Evolutionary conservation across 306 rosid genomes (phyloP).

Genomic region (Quillaja saponaria): DNA sequence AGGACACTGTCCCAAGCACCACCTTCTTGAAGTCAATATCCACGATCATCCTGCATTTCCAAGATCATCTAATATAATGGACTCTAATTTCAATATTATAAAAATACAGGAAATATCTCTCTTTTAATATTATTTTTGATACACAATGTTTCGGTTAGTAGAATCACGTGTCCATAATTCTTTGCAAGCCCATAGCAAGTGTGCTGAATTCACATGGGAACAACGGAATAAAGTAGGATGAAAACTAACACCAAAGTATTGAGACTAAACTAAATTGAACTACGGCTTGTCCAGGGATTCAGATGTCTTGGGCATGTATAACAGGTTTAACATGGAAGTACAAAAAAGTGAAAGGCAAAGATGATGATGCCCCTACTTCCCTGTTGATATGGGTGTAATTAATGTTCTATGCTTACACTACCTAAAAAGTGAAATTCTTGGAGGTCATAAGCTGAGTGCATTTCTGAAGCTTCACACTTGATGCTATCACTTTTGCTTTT

Average conservation of each 20-base stretch:
- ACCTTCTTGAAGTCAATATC: not conserved
- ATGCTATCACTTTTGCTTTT: conserved; percentile 42
- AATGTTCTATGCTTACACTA: conserved; percentile 17
- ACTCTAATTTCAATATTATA: not conserved
- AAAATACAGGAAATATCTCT: too few relatives aligned
- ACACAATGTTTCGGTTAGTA: not conserved
- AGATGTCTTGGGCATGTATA: not conserved
- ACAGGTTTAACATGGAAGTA: conserved; percentile 8
- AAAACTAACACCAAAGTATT: not conserved
- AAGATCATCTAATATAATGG: not conserved
- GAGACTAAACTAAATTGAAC: not conserved
- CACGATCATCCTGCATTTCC: not conserved
- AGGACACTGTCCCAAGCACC: too few relatives aligned
- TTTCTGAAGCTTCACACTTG: conserved; percentile 5
- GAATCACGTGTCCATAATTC: not conserved
- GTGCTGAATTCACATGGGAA: not conserved
- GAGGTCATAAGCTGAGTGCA: conserved; percentile 23
- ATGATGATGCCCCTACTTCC: not conserved
- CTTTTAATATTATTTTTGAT: too few relatives aligned
- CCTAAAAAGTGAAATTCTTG: conserved; percentile 27
- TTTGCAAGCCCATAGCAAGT: not conserved
- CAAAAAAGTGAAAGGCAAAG: conserved; percentile 21
- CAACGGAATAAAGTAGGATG: not conserved
- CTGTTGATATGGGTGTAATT: not conserved
- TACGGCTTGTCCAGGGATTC: not conserved